Base-by-base conservation (phyloP, 2,329 filamentous ascomycete genomes). In the Fusarium sororula region DNA sequence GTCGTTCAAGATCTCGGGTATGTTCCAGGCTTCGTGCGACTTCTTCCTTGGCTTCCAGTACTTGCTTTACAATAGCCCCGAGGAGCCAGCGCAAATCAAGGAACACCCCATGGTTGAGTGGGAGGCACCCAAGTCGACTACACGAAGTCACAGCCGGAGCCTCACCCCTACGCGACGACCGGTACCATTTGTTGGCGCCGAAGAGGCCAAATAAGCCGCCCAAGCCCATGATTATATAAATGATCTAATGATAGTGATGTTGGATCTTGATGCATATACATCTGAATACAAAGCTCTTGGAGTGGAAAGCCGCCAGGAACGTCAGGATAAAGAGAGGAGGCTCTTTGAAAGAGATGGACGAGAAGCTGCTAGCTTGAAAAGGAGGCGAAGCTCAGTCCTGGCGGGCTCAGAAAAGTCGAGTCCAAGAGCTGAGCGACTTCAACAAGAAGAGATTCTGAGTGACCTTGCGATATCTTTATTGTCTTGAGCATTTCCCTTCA, bases 1-100 rank as follows among this genome's bases (percentile, higher is more conserved):
- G 87, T 90, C 92, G 4, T 97, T 96, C 83, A 96, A 96, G 85
- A 83, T 94, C 26, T 96, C 93, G 79, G 94, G 93, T 74, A 86
- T 94, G 63, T 95, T 96, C 82, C 94, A 96, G 85, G 92, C 93
- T 26, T 85, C 84, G 28, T 96, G 94, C 83, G 94, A 97, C 83
- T 83, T 87, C 55, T 91, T 93, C 72, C 86, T 96, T 51, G 94
- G 93, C 5, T 81, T 92, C 22, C 94, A 96, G 81, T 96, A 94
- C 82, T 87, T 88, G 77, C 85, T 92, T 82, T 95, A 93, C 81
- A 91, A 91, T 17, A 85, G 87, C 56, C 87, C 87, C 10, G 84
- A 80, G 56, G 69, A 65, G 22, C 71, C 79, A 9, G 73, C 78
- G 20, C 75, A 76, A 45, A 73, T 83, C 59, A 86, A 86, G 77